These are phyloP conservation scores for Chlorella sp. DNA, from an alignment of 139 green algal species.

Conservation along the genomic window DNA sequence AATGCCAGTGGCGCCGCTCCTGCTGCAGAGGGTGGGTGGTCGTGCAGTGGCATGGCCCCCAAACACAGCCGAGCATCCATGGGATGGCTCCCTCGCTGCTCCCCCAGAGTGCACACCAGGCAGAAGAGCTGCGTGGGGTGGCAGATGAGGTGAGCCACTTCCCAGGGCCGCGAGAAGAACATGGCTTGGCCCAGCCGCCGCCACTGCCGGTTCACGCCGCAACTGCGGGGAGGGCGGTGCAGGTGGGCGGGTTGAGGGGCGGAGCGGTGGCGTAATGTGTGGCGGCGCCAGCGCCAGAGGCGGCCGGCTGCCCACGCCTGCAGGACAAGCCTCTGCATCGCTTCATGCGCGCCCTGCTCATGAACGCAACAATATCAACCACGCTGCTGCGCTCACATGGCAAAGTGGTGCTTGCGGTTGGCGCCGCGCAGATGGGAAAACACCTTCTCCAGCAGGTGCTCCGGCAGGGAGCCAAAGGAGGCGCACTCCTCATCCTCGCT, in stretches of 20 bases:
- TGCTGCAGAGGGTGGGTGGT: no score
- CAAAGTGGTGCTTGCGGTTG: constrained; percentile 39
- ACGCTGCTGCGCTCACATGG: constrained; percentile 11
- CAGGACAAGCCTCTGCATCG: no score
- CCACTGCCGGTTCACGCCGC: constrained; percentile 51
- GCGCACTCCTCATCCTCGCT: background rate
- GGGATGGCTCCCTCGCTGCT: no score
- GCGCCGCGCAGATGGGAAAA: constrained; percentile 28
- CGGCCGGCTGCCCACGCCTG: no score
- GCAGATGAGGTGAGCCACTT: constrained; percentile 21
- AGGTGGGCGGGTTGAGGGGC: background rate
- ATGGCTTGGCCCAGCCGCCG: constrained; percentile 43
- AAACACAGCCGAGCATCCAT: no score
- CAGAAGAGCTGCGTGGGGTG: constrained; percentile 64
- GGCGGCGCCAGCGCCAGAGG: no score
- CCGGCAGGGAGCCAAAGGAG: constrained; percentile 19
- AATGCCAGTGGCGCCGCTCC: no score
- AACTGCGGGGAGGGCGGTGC: background rate
- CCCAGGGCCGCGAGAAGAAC: constrained; percentile 58
- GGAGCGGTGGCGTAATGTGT: background rate
- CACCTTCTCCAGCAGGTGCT: constrained; percentile 38
- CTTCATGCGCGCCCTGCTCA: no score
- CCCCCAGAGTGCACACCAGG: constrained; percentile 33
- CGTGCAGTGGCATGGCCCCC: no score
- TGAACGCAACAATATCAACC: no score